These are phyloP conservation scores for Penicillium janthinellum DNA, from an alignment of 2,329 filamentous ascomycete species.

Conservation along the genomic window DNA sequence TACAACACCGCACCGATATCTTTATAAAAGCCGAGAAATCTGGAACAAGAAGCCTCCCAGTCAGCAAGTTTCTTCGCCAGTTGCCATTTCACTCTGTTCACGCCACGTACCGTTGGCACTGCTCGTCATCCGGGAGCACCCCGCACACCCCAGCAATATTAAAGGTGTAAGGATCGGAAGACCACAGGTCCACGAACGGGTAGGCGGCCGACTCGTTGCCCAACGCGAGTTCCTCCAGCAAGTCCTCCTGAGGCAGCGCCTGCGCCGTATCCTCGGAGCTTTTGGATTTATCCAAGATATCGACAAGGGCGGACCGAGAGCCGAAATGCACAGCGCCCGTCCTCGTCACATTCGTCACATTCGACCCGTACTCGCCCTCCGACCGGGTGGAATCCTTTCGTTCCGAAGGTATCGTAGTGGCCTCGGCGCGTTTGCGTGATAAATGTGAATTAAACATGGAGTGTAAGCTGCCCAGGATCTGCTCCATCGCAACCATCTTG, in stretches of 20 bases:
- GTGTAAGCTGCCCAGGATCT: slow-evolving; percentile 35
- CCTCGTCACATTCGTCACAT: slow-evolving; percentile 30
- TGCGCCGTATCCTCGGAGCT: slow-evolving; percentile 43
- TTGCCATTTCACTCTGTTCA: not conserved
- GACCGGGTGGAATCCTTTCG: slow-evolving; percentile 25
- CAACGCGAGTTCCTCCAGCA: slow-evolving; percentile 60
- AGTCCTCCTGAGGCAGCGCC: slow-evolving; percentile 59
- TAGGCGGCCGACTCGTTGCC: slow-evolving; percentile 64
- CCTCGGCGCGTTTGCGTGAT: slow-evolving; percentile 20
- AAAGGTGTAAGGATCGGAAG: slow-evolving; percentile 58
- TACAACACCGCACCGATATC: slow-evolving; percentile 60
- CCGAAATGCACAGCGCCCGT: slow-evolving; percentile 61
- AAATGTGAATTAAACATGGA: slow-evolving; percentile 35
- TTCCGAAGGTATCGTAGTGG: slow-evolving; percentile 8
- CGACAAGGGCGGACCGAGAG: slow-evolving; percentile 59
- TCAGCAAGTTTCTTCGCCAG: not conserved
- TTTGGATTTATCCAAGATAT: slow-evolving; percentile 55
- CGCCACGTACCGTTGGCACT: slow-evolving; percentile 45
- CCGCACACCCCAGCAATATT: slow-evolving; percentile 59
- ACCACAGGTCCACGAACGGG: slow-evolving; percentile 64
- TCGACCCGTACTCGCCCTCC: slow-evolving; percentile 32
- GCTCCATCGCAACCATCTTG: slow-evolving; percentile 40
- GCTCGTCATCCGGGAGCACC: slow-evolving; percentile 57
- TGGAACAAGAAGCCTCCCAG: slow-evolving; percentile 24
- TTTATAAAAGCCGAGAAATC: slow-evolving; percentile 57